phyloP scores from a whole-genome alignment of 371 early-diverging fungal genomes.

The Capniomyces stellatus region DNA sequence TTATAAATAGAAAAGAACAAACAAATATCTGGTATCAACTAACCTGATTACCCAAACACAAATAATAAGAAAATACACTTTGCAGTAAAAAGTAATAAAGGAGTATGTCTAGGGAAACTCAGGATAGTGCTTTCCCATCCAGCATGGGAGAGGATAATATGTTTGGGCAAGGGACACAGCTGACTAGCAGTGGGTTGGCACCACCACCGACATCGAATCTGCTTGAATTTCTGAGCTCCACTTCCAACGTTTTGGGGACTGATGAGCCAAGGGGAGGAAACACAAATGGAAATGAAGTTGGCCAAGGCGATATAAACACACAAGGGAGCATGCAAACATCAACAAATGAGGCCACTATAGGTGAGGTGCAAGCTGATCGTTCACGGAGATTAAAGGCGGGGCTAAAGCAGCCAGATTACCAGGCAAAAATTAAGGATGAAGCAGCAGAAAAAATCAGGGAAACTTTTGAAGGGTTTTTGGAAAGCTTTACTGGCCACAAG shows the following conservation, averaged over 20 bases:
- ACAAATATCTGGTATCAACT: too few relatives aligned
- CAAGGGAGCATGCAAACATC: neutral
- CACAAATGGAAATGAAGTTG: neutral
- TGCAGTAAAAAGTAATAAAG: too few relatives aligned
- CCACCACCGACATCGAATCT: constrained; percentile 1
- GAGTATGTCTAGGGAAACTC: too few relatives aligned
- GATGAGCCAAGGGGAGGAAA: neutral
- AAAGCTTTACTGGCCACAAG: constrained; percentile 25
- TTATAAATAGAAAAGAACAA: too few relatives aligned
- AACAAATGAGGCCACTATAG: constrained; percentile 11
- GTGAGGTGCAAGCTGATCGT: constrained; percentile 21
- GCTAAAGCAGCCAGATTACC: constrained; percentile 10
- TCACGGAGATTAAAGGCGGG: constrained; percentile 16
- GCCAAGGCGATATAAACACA: neutral
- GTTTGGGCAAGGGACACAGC: too few relatives aligned
- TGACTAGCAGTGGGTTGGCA: constrained; percentile 3
- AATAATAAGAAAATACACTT: too few relatives aligned
- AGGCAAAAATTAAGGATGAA: constrained; percentile 37
- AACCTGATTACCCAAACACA: too few relatives aligned
- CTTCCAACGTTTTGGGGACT: neutral
- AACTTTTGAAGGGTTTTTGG: constrained; percentile 59
- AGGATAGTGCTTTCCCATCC: too few relatives aligned
- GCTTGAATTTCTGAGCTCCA: neutral
- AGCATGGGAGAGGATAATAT: too few relatives aligned
- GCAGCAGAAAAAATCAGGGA: constrained; percentile 57